Evolutionary conservation across 345 rosid species (phyloP).

Genomic region (Euphorbia peplus): DNA sequence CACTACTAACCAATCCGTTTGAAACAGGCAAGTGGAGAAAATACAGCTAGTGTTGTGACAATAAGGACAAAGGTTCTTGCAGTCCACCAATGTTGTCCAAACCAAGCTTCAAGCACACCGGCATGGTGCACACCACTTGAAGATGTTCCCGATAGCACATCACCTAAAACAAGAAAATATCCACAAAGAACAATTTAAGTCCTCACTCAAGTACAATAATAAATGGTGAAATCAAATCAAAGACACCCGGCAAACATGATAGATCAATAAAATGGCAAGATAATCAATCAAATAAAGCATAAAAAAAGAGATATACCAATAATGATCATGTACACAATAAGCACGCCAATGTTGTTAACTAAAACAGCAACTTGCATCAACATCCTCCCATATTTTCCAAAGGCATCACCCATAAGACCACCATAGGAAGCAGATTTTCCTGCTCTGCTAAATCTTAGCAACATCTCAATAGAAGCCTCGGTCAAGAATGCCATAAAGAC

Average conservation of each 20-base stretch:
- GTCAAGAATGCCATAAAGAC: conserved; percentile 80
- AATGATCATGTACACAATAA: conserved; percentile 94
- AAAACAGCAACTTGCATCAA: conserved; percentile 61
- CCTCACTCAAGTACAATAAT: background rate
- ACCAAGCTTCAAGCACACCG: conserved; percentile 89
- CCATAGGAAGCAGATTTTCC: conserved; percentile 66
- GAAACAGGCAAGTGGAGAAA: conserved; percentile 77
- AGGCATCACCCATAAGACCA: conserved; percentile 82
- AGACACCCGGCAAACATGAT: background rate
- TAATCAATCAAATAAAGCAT: background rate
- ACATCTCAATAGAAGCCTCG: conserved; percentile 66
- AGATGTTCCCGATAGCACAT: conserved; percentile 81
- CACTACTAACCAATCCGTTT: conserved; percentile 67
- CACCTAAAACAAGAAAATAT: conserved; percentile 41
- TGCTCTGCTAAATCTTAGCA: conserved; percentile 74
- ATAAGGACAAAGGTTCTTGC: conserved; percentile 59
- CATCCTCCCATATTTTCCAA: conserved; percentile 70
- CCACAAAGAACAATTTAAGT: conserved; percentile 13
- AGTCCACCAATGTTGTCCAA: conserved; percentile 81
- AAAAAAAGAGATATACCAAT: conserved; percentile 51
- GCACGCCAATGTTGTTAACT: conserved; percentile 80
- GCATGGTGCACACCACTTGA: conserved; percentile 73
- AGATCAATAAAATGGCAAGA: background rate
- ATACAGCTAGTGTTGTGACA: conserved; percentile 53
- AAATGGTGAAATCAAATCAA: background rate